Percentiles rank a stretch among this genome's conserved stretches.
These are phyloP conservation scores for Entomortierella lignicola DNA, from an alignment of 192 early-diverging fungal species.

Conservation along the genomic window DNA sequence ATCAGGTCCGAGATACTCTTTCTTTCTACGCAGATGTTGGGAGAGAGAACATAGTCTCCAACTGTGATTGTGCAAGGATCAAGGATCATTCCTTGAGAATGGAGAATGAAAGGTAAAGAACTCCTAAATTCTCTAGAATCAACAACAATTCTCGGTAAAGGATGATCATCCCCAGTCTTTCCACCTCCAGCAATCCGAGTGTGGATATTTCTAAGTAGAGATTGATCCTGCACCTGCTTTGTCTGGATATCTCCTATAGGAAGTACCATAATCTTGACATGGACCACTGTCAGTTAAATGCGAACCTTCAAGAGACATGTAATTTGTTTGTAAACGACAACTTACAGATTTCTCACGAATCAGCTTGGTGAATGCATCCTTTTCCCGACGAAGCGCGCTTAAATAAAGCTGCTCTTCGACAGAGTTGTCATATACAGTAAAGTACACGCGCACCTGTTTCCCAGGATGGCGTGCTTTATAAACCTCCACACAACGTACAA, in stretches of 20 bases:
- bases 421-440: constrained; percentile 94
- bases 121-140: constrained; percentile 95
- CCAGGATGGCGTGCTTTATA: constrained; percentile 65
- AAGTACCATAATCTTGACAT: constrained; percentile 77
- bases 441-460: constrained; percentile 80
- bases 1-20: constrained; percentile 93
- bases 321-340: not conserved
- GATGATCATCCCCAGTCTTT: constrained; percentile 31
- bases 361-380: constrained; percentile 92
- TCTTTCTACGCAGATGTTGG: constrained; percentile 89
- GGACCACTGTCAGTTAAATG: constrained; percentile 1
- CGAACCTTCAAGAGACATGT: too few species aligned
- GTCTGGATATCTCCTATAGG: constrained; percentile 68
- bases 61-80: constrained; percentile 88
- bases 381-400: constrained; percentile 85
- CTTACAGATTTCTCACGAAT: constrained; percentile 88
- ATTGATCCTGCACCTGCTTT: constrained; percentile 44
- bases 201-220: constrained; percentile 46
- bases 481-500: constrained; percentile 89
- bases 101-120: constrained; percentile 87
- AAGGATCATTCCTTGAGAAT: constrained; percentile 79
- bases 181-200: constrained; percentile 55
- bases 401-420: constrained; percentile 95
- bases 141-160: constrained; percentile 71
- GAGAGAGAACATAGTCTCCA: constrained; percentile 93